These are phyloP conservation scores for Fraxinus velutina DNA, from an alignment of 305 asterid genomes.

Conservation along the genomic window DNA sequence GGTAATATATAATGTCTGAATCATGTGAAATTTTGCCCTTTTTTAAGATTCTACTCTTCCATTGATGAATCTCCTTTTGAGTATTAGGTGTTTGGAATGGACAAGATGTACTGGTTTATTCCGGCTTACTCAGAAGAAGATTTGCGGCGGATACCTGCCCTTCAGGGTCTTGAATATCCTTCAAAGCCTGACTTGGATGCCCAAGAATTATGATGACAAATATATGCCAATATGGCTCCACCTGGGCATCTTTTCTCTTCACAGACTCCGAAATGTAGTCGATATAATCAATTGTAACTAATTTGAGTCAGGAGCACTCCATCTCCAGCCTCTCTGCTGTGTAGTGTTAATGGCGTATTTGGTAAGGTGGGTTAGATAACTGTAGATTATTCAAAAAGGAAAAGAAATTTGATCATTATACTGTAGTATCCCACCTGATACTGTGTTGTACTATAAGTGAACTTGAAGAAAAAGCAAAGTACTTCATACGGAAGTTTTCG, in stretches of 20 bases:
- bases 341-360: not conserved
- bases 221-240: not conserved
- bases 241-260: not conserved
- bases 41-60: not conserved
- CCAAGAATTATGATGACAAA: slow-evolving; percentile 35
- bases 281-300: not conserved
- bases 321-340: not conserved
- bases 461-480: not conserved
- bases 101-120: slow-evolving; percentile 51
- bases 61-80: not conserved
- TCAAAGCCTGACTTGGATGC: slow-evolving; percentile 50
- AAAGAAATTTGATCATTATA: not conserved
- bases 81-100: slow-evolving; percentile 56
- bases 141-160: slow-evolving; percentile 58
- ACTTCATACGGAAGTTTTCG: not conserved
- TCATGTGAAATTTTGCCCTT: not conserved
- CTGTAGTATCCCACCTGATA: not conserved
- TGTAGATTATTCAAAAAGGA: not conserved
- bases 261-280: not conserved
- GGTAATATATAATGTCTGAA: not conserved
- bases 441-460: not conserved
- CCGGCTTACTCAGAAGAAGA: slow-evolving; percentile 61
- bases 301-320: not conserved
- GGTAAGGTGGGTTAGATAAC: not conserved
- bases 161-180: slow-evolving; percentile 65